These are phyloP conservation scores for Thoreauomyces humboldtii DNA, from an alignment of 192 early-diverging fungal species.

Conservation along the genomic window DNA sequence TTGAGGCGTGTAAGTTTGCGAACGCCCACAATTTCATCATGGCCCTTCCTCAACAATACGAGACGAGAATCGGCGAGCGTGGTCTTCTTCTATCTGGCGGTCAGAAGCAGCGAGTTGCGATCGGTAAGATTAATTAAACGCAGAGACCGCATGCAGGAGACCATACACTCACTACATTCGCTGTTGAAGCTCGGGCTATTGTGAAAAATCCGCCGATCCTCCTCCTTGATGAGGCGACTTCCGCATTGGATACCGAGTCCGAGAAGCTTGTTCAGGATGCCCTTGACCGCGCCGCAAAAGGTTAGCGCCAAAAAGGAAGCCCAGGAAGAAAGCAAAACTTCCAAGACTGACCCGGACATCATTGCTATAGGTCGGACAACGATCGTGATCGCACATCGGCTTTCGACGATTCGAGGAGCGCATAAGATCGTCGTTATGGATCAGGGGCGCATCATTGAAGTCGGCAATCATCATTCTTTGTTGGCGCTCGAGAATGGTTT, in stretches of 20 bases:
- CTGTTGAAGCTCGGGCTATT: conserved; percentile 74
- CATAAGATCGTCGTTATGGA: conserved; percentile 81
- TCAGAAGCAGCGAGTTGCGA: conserved; percentile 95
- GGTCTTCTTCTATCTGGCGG: conserved; percentile 73
- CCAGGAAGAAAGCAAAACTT: background rate
- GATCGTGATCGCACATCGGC: conserved; percentile 83
- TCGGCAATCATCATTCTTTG: conserved; percentile 78
- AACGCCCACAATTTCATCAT: conserved; percentile 83
- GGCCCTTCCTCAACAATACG: conserved; percentile 76
- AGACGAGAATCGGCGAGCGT: conserved; percentile 81
- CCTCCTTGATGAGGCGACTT: conserved; percentile 79
- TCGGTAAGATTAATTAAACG: too few relatives aligned
- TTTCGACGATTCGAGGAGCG: conserved; percentile 79
- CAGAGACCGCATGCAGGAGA: too few relatives aligned
- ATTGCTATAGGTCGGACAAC: conserved; percentile 66
- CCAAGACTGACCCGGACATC: conserved; percentile 26
- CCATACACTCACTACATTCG: too few relatives aligned
- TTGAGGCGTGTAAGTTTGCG: conserved; percentile 51
- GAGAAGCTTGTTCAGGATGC: conserved; percentile 67
- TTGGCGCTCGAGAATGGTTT: conserved; percentile 53
- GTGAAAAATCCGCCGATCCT: conserved; percentile 83
- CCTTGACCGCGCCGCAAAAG: conserved; percentile 66
- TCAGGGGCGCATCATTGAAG: conserved; percentile 54
- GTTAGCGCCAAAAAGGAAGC: conserved; percentile 33
- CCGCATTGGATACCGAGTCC: conserved; percentile 72